Evolutionary conservation across 441 rosid genomes (phyloP).

Genomic region (Sinapis alba): DNA sequence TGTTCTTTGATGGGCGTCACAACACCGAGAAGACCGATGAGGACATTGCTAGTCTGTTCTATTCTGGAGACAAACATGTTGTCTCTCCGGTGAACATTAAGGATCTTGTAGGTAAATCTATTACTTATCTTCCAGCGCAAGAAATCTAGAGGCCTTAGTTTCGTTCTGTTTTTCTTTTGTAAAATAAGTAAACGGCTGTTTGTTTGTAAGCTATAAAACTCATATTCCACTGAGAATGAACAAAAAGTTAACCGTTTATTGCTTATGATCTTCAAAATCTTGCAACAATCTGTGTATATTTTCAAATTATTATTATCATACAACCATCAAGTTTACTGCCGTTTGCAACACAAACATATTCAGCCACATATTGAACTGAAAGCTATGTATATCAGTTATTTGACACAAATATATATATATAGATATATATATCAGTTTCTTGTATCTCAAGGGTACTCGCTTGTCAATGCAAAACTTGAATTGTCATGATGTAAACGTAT

Average conservation of each 20-base stretch:
- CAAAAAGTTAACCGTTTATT: background rate
- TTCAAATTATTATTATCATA: background rate
- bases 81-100: slow-evolving; percentile 35
- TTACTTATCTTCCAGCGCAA: slow-evolving; percentile 10
- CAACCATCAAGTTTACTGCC: background rate
- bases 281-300: background rate
- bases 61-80: slow-evolving; percentile 30
- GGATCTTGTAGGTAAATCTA: slow-evolving; percentile 24
- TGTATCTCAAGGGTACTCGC: slow-evolving; percentile 12
- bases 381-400: background rate
- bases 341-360: background rate
- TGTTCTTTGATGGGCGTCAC: slow-evolving; percentile 43
- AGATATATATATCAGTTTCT: background rate
- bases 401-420: background rate
- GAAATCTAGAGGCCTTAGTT: slow-evolving; percentile 15
- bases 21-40: slow-evolving; percentile 38
- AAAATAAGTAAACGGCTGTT: slow-evolving; percentile 21
- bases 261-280: background rate
- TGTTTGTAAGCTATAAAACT: background rate
- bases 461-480: slow-evolving; percentile 3
- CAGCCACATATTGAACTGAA: background rate
- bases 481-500: slow-evolving; percentile 13
- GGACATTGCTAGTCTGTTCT: slow-evolving; percentile 33
- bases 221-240: background rate
- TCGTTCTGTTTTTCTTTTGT: background rate